Percentiles rank a stretch among this genome's conserved stretches.
phyloP scores from a whole-genome alignment of 768 basidiomycete species.

The Boletus reticuloceps region DNA sequence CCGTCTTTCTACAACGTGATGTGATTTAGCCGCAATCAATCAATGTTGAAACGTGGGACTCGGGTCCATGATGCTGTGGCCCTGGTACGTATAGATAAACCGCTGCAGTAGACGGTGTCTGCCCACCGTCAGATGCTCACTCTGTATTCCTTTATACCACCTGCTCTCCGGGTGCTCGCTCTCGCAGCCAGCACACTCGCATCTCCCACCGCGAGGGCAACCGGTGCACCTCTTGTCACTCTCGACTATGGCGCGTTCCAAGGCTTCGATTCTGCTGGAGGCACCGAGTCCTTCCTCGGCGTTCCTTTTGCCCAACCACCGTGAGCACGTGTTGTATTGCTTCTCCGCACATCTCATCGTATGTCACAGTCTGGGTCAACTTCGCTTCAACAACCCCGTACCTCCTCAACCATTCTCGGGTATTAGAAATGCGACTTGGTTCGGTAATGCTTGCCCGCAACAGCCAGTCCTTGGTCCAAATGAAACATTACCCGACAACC shows the following conservation, averaged over 20 bases:
- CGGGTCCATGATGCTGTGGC: no score
- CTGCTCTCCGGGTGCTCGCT: neutral
- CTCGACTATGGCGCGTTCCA: constrained; percentile 19
- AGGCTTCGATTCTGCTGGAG: constrained; percentile 7
- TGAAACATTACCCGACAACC: neutral
- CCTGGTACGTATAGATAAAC: no score
- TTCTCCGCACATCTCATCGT: neutral
- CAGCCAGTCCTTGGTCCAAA: constrained; percentile 18
- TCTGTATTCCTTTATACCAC: neutral
- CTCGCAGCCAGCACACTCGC: neutral
- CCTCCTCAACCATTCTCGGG: neutral
- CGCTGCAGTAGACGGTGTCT: no score
- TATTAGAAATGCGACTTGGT: neutral
- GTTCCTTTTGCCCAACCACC: neutral
- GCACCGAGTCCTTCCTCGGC: neutral
- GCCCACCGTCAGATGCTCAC: neutral
- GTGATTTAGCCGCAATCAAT: no score
- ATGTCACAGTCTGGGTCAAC: constrained; percentile 8
- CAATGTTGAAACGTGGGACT: no score
- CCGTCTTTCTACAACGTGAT: no score
- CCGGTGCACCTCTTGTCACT: constrained; percentile 2
- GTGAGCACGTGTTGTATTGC: neutral
- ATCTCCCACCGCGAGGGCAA: neutral
- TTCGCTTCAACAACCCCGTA: constrained; percentile 19
- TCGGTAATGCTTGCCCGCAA: constrained; percentile 42